phyloP scores from a whole-genome alignment of 257 asterid genomes.

The Nicotiana benthamiana region DNA sequence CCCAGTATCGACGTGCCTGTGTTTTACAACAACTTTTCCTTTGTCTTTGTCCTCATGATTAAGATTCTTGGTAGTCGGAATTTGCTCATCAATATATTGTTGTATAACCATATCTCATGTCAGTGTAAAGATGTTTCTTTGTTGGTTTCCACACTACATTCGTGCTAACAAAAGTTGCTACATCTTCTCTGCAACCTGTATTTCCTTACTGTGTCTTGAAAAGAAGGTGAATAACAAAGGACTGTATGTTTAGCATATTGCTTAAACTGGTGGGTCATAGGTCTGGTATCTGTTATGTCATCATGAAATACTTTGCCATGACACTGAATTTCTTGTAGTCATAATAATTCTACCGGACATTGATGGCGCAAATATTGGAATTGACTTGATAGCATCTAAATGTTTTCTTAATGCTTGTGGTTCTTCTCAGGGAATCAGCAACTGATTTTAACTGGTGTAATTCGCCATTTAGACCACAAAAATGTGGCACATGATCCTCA shows the following conservation, averaged over 20 bases:
- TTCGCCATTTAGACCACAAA: constrained; percentile 94
- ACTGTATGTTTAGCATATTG: not conserved
- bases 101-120: not conserved
- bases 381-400: not conserved
- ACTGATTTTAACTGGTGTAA: constrained; percentile 62
- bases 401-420: constrained; percentile 8
- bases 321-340: not conserved
- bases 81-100: not conserved
- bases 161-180: not conserved
- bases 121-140: not conserved
- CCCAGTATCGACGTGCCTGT: not conserved
- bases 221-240: not conserved
- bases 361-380: not conserved
- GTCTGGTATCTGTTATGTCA: not conserved
- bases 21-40: not conserved
- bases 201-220: not conserved
- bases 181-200: not conserved
- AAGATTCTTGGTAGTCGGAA: not conserved
- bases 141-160: not conserved
- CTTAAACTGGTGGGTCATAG: not conserved
- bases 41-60: not conserved
- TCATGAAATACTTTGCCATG: not conserved
- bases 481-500: constrained; percentile 71
- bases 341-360: not conserved
- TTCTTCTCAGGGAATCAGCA: constrained; percentile 56